A percentile compares a stretch with the other conserved stretches of the same genome.
Conservation (phyloP, 2,329 filamentous ascomycete species). For the Fusarium paranaense region DNA sequence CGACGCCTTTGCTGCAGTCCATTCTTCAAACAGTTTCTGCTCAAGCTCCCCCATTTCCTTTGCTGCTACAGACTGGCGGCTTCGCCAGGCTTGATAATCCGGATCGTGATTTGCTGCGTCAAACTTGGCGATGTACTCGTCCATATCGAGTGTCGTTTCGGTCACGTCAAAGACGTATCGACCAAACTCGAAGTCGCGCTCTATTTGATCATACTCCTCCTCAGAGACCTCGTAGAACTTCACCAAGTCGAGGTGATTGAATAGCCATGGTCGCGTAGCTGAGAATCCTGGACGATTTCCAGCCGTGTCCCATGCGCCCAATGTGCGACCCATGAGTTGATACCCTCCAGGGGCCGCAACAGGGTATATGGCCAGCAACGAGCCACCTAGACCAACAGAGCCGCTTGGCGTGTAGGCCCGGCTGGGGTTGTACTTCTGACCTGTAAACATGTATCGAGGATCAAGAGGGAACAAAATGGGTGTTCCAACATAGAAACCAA, state of each 20-base stretch:
- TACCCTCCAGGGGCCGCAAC: constrained; percentile 55
- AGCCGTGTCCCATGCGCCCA: constrained; percentile 51
- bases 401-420: not conserved
- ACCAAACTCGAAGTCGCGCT: constrained; percentile 46
- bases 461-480: constrained; percentile 48
- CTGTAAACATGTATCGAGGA: constrained; percentile 37
- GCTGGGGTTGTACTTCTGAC: not conserved
- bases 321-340: constrained; percentile 48
- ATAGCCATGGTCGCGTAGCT: constrained; percentile 50
- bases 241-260: constrained; percentile 50
- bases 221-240: constrained; percentile 50
- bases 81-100: not conserved
- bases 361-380: constrained; percentile 51
- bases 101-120: not conserved
- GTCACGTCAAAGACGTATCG: constrained; percentile 47
- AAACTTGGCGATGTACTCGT: constrained; percentile 37
- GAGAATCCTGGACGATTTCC: constrained; percentile 47
- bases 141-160: constrained; percentile 44
- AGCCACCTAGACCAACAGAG: constrained; percentile 52
- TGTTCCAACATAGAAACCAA: constrained; percentile 52
- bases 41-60: not conserved
- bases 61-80: not conserved
- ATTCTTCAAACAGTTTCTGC: not conserved
- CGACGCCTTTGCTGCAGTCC: not conserved
- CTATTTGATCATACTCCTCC: constrained; percentile 46